Conservation (phyloP, 257 asterid species). For the Solanum chiquidenum region DNA sequence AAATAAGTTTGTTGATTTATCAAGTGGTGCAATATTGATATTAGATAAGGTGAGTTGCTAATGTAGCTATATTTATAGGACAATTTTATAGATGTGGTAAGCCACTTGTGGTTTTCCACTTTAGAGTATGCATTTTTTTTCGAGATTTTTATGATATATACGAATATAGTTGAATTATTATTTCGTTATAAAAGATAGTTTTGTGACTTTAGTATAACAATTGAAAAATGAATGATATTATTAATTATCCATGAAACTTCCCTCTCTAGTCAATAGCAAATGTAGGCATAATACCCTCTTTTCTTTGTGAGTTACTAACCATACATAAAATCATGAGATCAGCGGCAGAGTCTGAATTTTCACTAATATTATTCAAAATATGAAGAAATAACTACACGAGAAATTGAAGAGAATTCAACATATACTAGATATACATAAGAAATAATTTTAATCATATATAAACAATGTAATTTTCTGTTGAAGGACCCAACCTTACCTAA, state of each 20-base stretch:
- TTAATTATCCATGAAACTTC: background rate
- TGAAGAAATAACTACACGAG: too few relatives aligned
- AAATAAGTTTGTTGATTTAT: background rate
- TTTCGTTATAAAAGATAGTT: background rate
- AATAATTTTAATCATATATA: background rate
- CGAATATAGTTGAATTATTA: background rate
- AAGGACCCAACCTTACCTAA: background rate
- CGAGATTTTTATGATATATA: background rate
- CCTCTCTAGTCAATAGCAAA: background rate
- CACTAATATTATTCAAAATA: too few relatives aligned
- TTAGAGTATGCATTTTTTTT: background rate
- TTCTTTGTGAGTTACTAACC: background rate
- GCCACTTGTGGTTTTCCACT: background rate
- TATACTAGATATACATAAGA: too few relatives aligned
- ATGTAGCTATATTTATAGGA: background rate
- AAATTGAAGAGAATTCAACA: too few relatives aligned
- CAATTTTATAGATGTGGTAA: background rate
- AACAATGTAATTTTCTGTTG: background rate
- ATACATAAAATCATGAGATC: too few relatives aligned
- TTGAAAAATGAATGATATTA: background rate
- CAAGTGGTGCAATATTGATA: background rate
- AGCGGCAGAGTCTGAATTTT: background rate
- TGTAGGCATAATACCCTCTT: background rate
- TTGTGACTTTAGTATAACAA: background rate
- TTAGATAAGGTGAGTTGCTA: background rate